Percentiles rank a stretch among this genome's conserved stretches.
These are phyloP conservation scores for Chlorella sorokiniana DNA, from an alignment of 139 green algal species.

Conservation along the genomic window DNA sequence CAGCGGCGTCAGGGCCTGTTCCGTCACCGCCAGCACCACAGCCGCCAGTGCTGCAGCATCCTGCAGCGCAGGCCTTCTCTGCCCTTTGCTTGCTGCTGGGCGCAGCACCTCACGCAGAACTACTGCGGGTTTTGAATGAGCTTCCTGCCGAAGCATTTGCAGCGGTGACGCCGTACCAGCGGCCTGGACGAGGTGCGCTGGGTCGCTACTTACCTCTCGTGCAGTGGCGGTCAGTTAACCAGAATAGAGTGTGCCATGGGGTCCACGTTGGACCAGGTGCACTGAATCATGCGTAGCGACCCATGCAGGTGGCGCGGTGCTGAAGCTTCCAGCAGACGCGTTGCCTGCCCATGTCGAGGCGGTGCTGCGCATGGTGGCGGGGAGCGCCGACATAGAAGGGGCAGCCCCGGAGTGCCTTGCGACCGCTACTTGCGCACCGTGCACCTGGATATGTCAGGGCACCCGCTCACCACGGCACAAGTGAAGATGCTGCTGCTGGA, in stretches of 20 bases:
- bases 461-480: not conserved
- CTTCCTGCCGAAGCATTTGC: not conserved
- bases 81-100: not conserved
- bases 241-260: too few relatives aligned
- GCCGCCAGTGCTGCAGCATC: not conserved
- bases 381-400: not conserved
- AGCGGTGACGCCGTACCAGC: not conserved
- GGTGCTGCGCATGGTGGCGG: not conserved
- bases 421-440: not conserved
- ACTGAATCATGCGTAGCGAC: too few relatives aligned
- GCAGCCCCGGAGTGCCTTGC: not conserved
- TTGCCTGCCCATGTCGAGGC: not conserved
- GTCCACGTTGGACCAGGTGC: too few relatives aligned
- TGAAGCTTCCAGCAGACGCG: not conserved
- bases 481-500: constrained; percentile 6
- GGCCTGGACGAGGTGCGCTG: not conserved
- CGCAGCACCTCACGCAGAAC: not conserved
- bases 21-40: not conserved
- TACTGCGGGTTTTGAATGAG: not conserved
- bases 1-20: too few relatives aligned
- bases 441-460: constrained; percentile 18
- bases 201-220: not conserved
- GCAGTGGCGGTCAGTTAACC: not conserved
- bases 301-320: constrained; percentile 12
- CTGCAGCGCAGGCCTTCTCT: not conserved